Conservation (phyloP, 2,329 filamentous ascomycete genomes). For the Aspergillus eucalypticola region DNA sequence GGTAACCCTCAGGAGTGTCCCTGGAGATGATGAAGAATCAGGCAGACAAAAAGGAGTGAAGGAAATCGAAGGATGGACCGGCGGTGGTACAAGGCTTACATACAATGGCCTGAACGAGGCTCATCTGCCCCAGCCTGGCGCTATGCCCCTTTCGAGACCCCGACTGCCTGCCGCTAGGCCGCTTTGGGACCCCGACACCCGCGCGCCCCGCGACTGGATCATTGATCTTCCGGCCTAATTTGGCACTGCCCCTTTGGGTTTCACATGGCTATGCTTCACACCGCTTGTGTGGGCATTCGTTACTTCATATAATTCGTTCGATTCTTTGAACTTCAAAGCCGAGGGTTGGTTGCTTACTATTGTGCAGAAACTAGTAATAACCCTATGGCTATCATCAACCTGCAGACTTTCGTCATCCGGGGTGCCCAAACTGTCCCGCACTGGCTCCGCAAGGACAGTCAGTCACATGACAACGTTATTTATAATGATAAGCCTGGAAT, state of each 20-base stretch:
- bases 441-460: too few relatives aligned
- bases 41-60: background rate
- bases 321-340: too few relatives aligned
- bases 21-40: conserved; percentile 2
- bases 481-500: too few relatives aligned
- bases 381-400: too few relatives aligned
- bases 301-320: too few relatives aligned
- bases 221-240: background rate
- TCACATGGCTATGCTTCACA: background rate
- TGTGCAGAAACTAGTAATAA: too few relatives aligned
- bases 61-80: conserved; percentile 21
- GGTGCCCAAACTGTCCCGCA: too few relatives aligned
- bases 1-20: background rate
- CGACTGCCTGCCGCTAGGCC: conserved; percentile 23
- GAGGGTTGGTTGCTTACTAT: too few relatives aligned
- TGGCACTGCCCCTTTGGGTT: background rate
- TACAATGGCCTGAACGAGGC: conserved; percentile 8
- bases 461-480: too few relatives aligned
- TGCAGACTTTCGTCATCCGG: too few relatives aligned
- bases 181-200: conserved; percentile 27
- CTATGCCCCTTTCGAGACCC: conserved; percentile 17
- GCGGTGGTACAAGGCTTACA: conserved; percentile 2
- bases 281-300: too few relatives aligned
- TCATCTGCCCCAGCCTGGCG: conserved; percentile 1
- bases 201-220: conserved; percentile 1